Conservation (phyloP, 2,329 filamentous ascomycete species). For the Triangularia setosa region DNA sequence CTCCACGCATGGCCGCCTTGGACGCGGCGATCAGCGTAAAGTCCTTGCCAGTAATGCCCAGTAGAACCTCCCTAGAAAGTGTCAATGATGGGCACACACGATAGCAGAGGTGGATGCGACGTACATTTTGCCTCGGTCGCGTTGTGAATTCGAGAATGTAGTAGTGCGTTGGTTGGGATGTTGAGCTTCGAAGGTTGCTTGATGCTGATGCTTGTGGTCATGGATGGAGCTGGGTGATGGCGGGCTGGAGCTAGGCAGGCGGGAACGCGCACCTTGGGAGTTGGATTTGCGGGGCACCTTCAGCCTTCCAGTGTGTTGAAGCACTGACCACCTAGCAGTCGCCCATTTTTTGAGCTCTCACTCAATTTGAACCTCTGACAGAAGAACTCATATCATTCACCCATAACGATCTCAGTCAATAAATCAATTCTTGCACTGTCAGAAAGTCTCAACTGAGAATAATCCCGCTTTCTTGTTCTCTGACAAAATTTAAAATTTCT, state of each 20-base stretch:
- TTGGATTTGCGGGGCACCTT: slow-evolving; percentile 11
- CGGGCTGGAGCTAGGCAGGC: slow-evolving; percentile 19
- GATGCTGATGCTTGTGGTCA: slow-evolving; percentile 3
- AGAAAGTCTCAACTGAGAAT: background rate
- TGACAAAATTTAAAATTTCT: too few relatives aligned
- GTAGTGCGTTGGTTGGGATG: background rate
- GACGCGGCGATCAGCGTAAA: slow-evolving; percentile 97
- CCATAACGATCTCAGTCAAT: background rate
- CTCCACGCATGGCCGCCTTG: slow-evolving; percentile 96
- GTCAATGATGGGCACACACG: background rate
- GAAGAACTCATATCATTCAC: background rate
- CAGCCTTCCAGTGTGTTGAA: background rate
- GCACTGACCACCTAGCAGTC: slow-evolving; percentile 13
- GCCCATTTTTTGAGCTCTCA: slow-evolving; percentile 3
- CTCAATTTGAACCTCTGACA: background rate
- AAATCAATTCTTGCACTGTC: background rate
- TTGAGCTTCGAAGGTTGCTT: slow-evolving; percentile 7
- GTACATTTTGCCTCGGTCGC: slow-evolving; percentile 27
- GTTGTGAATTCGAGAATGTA: background rate
- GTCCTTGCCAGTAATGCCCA: slow-evolving; percentile 98
- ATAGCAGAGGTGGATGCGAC: background rate
- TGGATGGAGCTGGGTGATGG: background rate
- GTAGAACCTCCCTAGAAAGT: slow-evolving; percentile 81
- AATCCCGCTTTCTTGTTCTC: background rate
- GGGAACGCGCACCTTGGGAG: slow-evolving; percentile 24